phyloP scores from a whole-genome alignment of 2,329 filamentous ascomycete species.

The Fusarium brevicatenulatum region DNA sequence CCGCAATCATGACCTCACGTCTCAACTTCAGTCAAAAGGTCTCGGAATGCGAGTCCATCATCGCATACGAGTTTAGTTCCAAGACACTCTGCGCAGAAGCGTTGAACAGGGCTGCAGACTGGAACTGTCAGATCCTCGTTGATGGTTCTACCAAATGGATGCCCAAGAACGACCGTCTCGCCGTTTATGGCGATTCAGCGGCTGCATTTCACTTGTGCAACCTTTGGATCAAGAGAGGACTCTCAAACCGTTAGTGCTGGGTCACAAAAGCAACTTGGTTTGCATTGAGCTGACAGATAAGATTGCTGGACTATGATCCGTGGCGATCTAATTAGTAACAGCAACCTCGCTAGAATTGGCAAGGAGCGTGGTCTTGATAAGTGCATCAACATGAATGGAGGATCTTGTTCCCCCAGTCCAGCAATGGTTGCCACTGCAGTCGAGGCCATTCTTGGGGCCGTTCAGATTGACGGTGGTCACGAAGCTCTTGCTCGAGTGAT shows the following conservation, averaged over 20 bases:
- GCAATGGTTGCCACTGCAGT: neutral
- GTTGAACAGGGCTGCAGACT: too few relatives aligned
- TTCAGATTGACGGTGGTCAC: neutral
- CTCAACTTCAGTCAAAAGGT: neutral
- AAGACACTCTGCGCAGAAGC: too few relatives aligned
- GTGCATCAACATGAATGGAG: neutral
- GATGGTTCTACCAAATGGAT: too few relatives aligned
- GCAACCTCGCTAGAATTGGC: fast-evolving
- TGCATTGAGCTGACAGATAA: fast-evolving
- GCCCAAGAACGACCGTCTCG: too few relatives aligned
- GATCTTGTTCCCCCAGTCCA: neutral
- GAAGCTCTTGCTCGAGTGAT: neutral
- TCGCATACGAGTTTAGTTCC: too few relatives aligned
- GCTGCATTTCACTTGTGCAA: too few relatives aligned
- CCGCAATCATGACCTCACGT: neutral
- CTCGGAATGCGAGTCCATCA: too few relatives aligned
- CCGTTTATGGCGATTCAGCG: too few relatives aligned
- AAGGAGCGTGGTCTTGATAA: fast-evolving
- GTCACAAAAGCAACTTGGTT: fast-evolving
- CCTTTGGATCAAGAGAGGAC: too few relatives aligned
- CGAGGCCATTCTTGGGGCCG: neutral
- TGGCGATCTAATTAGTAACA: too few relatives aligned
- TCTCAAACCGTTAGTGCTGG: too few relatives aligned
- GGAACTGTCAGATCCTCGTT: neutral
- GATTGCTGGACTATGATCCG: too few relatives aligned